Evolutionary conservation across 2,329 filamentous ascomycete species (phyloP), one percentile per base, ranked within the genome.

Genomic region (Cercospora zeae-maydis): DNA sequence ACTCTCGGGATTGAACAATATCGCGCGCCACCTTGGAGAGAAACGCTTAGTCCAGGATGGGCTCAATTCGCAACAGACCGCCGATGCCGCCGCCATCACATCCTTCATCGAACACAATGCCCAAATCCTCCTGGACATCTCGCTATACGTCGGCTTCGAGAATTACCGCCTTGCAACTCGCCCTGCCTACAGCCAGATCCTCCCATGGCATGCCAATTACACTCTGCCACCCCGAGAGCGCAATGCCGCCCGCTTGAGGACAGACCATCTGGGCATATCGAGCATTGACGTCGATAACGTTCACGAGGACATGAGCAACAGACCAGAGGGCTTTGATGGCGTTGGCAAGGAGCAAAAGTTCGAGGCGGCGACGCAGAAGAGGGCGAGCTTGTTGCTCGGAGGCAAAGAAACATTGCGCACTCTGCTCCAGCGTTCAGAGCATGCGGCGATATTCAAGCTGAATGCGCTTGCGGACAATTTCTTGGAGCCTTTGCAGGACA

Each of bases 191-290:
- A 91, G 88, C 68, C 79, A 81, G 5, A 84, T 97, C 61, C 85
- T 98, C 39, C 86, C 89, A 42, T 96, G 95, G 82, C 92, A 95
- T 16, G 83, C 92, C 66, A 93, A 93, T 70, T 99, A 95, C 85
- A 89, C 90, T 45, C 82, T 96, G 4, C 93, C 93, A 1, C 87
- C 90, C 0, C 81, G 85, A 61, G 81, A 92, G 59, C 89, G 92
- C 55, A 81, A 86, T 10, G 82, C 86, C 37, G 92, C 93, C 31
- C 84, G 89, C 71, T 77, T 81, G 66, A 84, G 88, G 67, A 93
- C 91, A 9, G 74, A 76, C 30, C 78, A 82, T 65, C 74, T 82
- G 45, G 78, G 79, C n/a, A 70, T 82, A 42, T 77, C 76, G 14
- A 78, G 75, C 65, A 71, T 82, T 39, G 80, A 82, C 63, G 75